Percentiles rank a stretch among this genome's conserved stretches.
These are phyloP conservation scores for Xanthoceras sorbifolium DNA, from an alignment of 345 rosid species.

Conservation along the genomic window DNA sequence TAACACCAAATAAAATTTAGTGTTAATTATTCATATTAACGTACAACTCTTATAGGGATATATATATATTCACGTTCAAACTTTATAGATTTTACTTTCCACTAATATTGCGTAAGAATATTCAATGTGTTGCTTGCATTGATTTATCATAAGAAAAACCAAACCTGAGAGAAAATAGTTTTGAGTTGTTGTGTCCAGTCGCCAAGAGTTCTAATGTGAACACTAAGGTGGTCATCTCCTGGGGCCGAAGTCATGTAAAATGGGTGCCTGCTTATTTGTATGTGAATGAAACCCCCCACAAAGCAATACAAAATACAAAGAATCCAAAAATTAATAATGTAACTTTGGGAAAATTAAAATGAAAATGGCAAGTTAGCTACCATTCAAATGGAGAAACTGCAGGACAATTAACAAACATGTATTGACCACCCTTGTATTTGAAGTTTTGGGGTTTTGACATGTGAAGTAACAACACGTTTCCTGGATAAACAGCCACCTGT, in stretches of 20 bases:
- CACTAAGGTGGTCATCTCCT: constrained; percentile 71
- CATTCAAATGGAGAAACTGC: constrained; percentile 89
- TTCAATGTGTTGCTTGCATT: too few relatives aligned
- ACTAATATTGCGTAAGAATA: too few relatives aligned
- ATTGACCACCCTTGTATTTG: constrained; percentile 79
- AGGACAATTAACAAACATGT: constrained; percentile 77
- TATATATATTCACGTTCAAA: too few relatives aligned
- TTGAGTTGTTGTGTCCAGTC: constrained; percentile 80
- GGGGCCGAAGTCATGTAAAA: constrained; percentile 86
- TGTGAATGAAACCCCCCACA: neutral
- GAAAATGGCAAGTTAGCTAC: constrained; percentile 24
- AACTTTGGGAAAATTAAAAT: neutral
- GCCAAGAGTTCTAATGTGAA: constrained; percentile 72
- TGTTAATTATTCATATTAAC: too few relatives aligned
- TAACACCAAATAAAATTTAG: too few relatives aligned
- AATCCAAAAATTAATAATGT: neutral
- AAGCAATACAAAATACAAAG: neutral
- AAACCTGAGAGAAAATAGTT: constrained; percentile 68
- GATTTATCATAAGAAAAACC: neutral
- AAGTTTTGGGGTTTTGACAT: constrained; percentile 76
- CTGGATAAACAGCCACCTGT: constrained; percentile 74
- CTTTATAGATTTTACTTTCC: too few relatives aligned
- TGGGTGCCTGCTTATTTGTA: constrained; percentile 63
- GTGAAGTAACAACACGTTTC: constrained; percentile 72
- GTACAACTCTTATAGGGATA: too few relatives aligned